Evolutionary conservation across 306 rosid species (phyloP), one percentile per base, ranked within the genome.

Genomic region (Castanospermum australe): DNA sequence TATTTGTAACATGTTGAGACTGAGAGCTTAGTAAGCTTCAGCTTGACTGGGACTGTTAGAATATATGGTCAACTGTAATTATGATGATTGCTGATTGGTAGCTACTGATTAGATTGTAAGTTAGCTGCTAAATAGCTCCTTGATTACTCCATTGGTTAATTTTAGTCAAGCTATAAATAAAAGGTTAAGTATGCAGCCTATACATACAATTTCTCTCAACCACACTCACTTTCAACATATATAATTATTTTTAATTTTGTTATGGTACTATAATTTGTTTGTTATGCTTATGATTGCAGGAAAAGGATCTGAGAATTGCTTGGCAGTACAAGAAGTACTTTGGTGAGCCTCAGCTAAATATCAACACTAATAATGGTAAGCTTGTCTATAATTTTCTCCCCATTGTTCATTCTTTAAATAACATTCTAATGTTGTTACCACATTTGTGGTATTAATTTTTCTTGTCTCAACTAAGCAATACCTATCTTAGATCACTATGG

Each of bases 271-370:
- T 60, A 56, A 30, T 65, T 79, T 61, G 48, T 54, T 66, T 72
- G 18, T 74, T 55, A 18, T 71, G 55, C 59, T 52, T 68, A 15
- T 32, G 60, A 71, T 83, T 69, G 67, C 84, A 89, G 98, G 97
- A 94, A 81, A 89, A 89, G 73, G 92, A 88, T 55, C 79, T 94
- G 75, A 90, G 97, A 85, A 92, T 92, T 81, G 97, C 97, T 82
- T 92, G 98, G 97, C 98, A 92, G 82, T 94, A 91, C 81, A 91
- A 92, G 69, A 94, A 92, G 88, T 92, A 94, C 75, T 90, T 92
- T 60, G 92, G 88, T 63, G 97, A 94, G 55, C 83, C 89, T 76
- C 92, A 88, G 69, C 88, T 71, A 81, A 84, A 76, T 68, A 20
- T 67, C 38, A 84, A 83, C 71, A 52, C 79, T 73, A 83, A 73